Evolutionary conservation across 345 rosid species (phyloP).

Genomic region (Gossypium anomalum): DNA sequence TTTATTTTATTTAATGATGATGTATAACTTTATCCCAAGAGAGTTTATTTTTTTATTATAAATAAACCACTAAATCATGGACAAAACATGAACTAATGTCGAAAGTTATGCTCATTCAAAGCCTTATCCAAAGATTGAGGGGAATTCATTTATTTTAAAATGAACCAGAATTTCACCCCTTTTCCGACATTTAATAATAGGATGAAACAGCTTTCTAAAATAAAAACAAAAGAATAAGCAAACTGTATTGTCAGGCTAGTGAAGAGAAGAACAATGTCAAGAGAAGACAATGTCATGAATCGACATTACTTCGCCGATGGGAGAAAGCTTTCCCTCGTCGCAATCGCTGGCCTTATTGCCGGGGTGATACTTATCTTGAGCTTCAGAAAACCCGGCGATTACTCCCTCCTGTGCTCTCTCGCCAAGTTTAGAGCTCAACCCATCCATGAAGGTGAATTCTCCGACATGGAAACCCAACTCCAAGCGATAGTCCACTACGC

Average conservation of each 20-base stretch:
- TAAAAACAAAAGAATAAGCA: neutral
- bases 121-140: neutral
- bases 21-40: too few species aligned
- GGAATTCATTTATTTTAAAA: neutral
- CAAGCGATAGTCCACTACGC: slow-evolving; percentile 71
- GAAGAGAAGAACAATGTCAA: neutral
- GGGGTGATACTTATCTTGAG: slow-evolving; percentile 40
- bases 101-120: neutral
- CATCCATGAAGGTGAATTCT: slow-evolving; percentile 20
- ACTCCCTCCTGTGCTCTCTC: slow-evolving; percentile 11
- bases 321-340: slow-evolving; percentile 29
- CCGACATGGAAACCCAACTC: slow-evolving; percentile 52
- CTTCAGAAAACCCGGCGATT: neutral
- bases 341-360: slow-evolving; percentile 40
- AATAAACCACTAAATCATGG: neutral
- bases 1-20: too few species aligned
- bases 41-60: too few species aligned
- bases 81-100: neutral
- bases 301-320: slow-evolving; percentile 24
- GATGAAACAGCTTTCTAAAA: too few species aligned
- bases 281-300: slow-evolving; percentile 19
- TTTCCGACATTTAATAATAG: neutral
- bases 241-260: neutral
- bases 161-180: neutral
- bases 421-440: slow-evolving; percentile 24